phyloP scores from a whole-genome alignment of 148 eudicot genomes.

The Fallopia convolvulus region DNA sequence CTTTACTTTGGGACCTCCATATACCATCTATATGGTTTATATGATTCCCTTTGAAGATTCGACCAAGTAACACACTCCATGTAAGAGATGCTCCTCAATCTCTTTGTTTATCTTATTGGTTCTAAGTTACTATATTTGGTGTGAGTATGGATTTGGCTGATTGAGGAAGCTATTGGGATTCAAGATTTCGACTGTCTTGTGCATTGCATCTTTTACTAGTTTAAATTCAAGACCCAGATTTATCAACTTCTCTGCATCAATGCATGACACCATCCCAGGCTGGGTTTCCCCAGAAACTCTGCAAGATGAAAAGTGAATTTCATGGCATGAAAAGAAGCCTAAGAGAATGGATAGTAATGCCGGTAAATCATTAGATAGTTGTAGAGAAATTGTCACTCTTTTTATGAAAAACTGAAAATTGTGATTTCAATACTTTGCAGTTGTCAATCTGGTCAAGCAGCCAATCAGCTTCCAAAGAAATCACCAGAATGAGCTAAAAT shows the following conservation, averaged over 20 bases:
- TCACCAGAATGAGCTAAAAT: too few relatives aligned
- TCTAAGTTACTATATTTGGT: background rate
- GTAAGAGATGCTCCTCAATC: too few relatives aligned
- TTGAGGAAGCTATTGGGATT: constrained; percentile 45
- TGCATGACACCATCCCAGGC: constrained; percentile 60
- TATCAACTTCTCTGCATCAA: constrained; percentile 67
- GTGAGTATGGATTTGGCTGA: constrained; percentile 11
- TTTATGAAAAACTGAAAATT: too few relatives aligned
- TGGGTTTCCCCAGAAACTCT: constrained; percentile 74
- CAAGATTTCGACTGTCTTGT: constrained; percentile 57
- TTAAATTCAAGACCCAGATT: constrained; percentile 62
- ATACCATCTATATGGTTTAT: too few relatives aligned
- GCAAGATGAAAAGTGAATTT: constrained; percentile 1
- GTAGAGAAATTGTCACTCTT: background rate
- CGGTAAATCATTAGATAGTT: background rate
- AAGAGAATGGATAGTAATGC: background rate
- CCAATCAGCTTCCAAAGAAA: too few relatives aligned
- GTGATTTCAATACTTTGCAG: too few relatives aligned
- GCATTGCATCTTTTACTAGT: constrained; percentile 56
- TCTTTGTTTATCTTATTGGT: background rate
- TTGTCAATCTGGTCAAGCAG: too few relatives aligned
- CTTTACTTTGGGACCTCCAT: too few relatives aligned
- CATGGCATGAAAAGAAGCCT: background rate
- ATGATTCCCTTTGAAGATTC: too few relatives aligned
- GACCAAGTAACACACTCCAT: too few relatives aligned